Percentiles rank a stretch among this genome's conserved stretches.
Evolutionary conservation across 2,329 filamentous ascomycete species (phyloP).

Genomic region (Hypoxylon sp.): DNA sequence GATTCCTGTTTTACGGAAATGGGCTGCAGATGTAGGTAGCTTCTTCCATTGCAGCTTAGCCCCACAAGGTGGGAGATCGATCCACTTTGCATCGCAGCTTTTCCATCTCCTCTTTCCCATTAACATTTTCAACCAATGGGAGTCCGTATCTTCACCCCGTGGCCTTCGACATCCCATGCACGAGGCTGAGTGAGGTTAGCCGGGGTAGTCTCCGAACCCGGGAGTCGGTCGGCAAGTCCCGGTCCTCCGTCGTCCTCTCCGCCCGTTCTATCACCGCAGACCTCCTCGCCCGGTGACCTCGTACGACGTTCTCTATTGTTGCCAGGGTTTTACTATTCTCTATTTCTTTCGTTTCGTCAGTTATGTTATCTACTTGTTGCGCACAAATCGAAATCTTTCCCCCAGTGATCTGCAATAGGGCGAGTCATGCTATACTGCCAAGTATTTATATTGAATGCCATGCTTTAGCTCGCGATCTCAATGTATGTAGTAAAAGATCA

Average conservation of each 20-base stretch:
- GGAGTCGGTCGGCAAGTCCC: conserved; percentile 31
- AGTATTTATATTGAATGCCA: not conserved
- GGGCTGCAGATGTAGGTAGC: conserved; percentile 21
- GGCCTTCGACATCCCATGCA: conserved; percentile 48
- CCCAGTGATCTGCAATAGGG: not conserved
- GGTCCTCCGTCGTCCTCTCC: conserved; percentile 36
- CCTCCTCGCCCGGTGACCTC: conserved; percentile 19
- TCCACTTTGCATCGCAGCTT: conserved; percentile 39
- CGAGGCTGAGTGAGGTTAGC: conserved; percentile 45
- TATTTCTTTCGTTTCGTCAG: not conserved
- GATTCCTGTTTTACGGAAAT: conserved; percentile 31
- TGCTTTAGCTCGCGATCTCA: not conserved
- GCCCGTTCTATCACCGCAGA: conserved; percentile 21
- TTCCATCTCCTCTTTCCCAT: conserved; percentile 33
- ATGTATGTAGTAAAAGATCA: not conserved
- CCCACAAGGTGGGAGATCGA: conserved; percentile 38
- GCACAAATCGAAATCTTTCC: not conserved
- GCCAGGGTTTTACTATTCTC: not conserved
- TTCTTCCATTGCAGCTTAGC: conserved; percentile 29
- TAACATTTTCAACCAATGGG: conserved; percentile 44
- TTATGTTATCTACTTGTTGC: not conserved
- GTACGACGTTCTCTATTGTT: conserved; percentile 10
- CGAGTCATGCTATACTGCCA: not conserved
- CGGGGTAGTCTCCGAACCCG: conserved; percentile 32
- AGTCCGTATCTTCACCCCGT: conserved; percentile 46